phyloP scores from a whole-genome alignment of 1,284 basidiomycete species.

The Anthracocystis setariae region DNA sequence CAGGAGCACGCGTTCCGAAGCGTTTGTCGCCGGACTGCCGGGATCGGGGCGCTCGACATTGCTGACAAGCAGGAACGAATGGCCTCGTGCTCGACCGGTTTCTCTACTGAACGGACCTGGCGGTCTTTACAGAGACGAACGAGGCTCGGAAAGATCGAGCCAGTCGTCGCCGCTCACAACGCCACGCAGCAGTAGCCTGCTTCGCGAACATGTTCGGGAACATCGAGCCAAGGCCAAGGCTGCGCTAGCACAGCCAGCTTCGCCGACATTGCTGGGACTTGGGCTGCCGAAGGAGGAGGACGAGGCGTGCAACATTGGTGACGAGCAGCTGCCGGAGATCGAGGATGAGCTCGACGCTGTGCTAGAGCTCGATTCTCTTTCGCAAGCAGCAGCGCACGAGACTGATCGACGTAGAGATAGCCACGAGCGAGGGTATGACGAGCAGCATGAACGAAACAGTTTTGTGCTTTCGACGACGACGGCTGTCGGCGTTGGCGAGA shows the following conservation, averaged over 20 bases:
- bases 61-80: constrained; percentile 30
- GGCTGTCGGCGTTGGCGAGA: constrained; percentile 5
- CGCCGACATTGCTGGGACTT: constrained; percentile 38
- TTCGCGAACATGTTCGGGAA: constrained; percentile 21
- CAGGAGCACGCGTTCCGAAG: constrained; percentile 28
- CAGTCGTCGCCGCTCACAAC: constrained; percentile 33
- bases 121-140: constrained; percentile 32
- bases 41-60: constrained; percentile 19
- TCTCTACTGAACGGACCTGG: constrained; percentile 41
- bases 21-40: constrained; percentile 23
- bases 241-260: constrained; percentile 14
- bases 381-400: background rate
- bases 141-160: constrained; percentile 21
- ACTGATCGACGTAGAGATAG: background rate
- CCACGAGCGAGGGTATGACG: background rate
- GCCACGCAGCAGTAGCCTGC: constrained; percentile 38
- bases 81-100: constrained; percentile 33
- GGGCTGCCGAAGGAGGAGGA: constrained; percentile 36
- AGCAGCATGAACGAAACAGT: constrained; percentile 11
- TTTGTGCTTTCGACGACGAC: constrained; percentile 12
- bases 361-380: background rate
- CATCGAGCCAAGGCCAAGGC: constrained; percentile 9
- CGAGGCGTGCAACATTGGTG: constrained; percentile 43
- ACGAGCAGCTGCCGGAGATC: constrained; percentile 46
- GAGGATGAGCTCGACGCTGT: constrained; percentile 23